Evolutionary conservation across 2,329 filamentous ascomycete species (phyloP), one percentile per base, ranked within the genome.

Genomic region (Phyllosticta citrichinensis): DNA sequence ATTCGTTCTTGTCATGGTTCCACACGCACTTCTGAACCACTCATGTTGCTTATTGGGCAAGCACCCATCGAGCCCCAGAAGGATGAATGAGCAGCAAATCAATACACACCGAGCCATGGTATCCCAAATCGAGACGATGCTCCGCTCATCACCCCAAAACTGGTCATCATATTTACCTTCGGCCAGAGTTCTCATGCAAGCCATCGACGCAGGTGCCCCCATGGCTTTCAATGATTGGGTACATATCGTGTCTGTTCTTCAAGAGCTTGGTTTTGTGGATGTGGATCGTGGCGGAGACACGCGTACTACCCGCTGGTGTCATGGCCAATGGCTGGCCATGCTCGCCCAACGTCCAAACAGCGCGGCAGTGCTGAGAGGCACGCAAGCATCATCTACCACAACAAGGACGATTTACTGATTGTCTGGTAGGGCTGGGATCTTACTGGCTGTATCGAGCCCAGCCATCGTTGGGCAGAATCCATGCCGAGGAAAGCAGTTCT

Each of bases 361-460:
- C 63, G 69, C 76, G 17, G 72, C 74, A 1, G 71, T 75, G 2
- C 70, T 81, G 50, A 70, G 68, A 65, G 73, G 78, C 79, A 68
- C 65, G 73, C 66, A 52, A 30, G 27, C 40, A 3, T 24, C 30
- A 20, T 53, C 51, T 58, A 60, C 20, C 6, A 27, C 33, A 52
- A 24, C 50, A 47, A 5, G 17, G 14, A n/a, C n/a, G 2, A n/a
- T 47, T 47, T n/a, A 14, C 40, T 47, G n/a, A 47, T n/a, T 8
- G 40, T 33, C 33, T 10, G n/a, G 2, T 50, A 79, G 80, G 79
- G 3, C 70, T 82, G 20, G 80, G 79, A 19, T 71, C 75, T 25
- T 76, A 77, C 53, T 83, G 81, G 80, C 72, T 82, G 1, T 72
- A 75, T 52, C 77, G 77, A 66, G 76, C 80, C n/a, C 80, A 82